Conservation (phyloP, 2,329 filamentous ascomycete genomes). For the Pseudogymnoascus sp. region DNA sequence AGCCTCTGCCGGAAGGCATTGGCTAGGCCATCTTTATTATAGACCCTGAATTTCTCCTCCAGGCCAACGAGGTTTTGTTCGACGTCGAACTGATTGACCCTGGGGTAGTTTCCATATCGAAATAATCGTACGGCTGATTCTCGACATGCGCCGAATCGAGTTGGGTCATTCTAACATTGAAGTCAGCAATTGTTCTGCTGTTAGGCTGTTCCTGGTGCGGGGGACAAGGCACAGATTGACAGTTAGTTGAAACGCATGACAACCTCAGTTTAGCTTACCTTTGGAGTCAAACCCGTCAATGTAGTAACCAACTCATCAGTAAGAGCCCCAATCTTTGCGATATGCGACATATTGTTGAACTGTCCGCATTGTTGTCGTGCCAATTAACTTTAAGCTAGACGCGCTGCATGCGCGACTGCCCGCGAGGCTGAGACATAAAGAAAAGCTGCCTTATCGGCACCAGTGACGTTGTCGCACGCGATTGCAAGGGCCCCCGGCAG, state of each 20-base stretch:
- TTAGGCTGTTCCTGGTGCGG: background rate
- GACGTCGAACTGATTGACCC: slow-evolving; percentile 71
- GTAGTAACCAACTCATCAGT: slow-evolving; percentile 62
- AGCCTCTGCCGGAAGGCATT: slow-evolving; percentile 55
- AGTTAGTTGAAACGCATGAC: background rate
- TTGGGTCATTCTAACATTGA: slow-evolving; percentile 23
- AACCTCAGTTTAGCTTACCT: slow-evolving; percentile 34
- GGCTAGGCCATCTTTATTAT: slow-evolving; percentile 70
- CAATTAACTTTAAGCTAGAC: slow-evolving; percentile 9
- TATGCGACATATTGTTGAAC: slow-evolving; percentile 54
- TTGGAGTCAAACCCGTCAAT: slow-evolving; percentile 45
- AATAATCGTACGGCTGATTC: slow-evolving; percentile 44
- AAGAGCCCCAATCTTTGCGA: slow-evolving; percentile 53
- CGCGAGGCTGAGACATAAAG: background rate
- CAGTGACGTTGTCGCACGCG: slow-evolving; percentile 8
- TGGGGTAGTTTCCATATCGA: slow-evolving; percentile 47
- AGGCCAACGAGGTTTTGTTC: slow-evolving; percentile 57
- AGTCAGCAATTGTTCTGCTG: slow-evolving; percentile 13
- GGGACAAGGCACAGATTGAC: background rate
- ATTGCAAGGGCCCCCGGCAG: slow-evolving; percentile 6
- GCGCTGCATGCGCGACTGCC: slow-evolving; percentile 6
- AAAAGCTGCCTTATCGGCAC: slow-evolving; percentile 7
- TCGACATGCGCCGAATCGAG: slow-evolving; percentile 35
- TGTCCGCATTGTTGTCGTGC: slow-evolving; percentile 8
- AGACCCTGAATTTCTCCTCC: slow-evolving; percentile 77